A percentile compares a stretch with the other conserved stretches of the same genome.
Conservation (phyloP, 1,139 yeast genomes). For the Pichia kudriavzevii region DNA sequence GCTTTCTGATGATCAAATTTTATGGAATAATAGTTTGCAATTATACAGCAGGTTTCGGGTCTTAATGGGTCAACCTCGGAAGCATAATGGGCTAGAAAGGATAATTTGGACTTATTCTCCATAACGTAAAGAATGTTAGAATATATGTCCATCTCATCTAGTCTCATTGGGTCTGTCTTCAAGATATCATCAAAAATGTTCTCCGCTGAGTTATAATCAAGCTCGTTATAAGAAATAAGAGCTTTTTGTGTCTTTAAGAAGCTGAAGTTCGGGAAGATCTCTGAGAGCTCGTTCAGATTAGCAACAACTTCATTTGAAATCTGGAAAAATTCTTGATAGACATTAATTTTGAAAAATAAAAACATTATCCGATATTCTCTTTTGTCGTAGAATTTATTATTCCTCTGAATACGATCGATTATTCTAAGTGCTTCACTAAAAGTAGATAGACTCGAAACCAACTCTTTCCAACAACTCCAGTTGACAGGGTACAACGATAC, state of each 20-base stretch:
- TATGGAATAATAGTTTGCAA: conserved; percentile 89
- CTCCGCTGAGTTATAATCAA: conserved; percentile 79
- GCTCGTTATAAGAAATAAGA: conserved; percentile 66
- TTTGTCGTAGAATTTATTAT: conserved; percentile 24
- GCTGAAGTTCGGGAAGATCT: conserved; percentile 61
- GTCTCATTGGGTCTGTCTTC: conserved; percentile 70
- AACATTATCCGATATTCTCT: conserved; percentile 41
- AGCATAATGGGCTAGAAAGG: conserved; percentile 82
- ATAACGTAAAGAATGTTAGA: conserved; percentile 91
- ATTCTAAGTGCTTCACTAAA: conserved; percentile 55
- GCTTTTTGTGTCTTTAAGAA: conserved; percentile 79
- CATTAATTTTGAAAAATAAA: conserved; percentile 58
- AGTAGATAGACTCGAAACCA: conserved; percentile 55
- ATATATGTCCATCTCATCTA: conserved; percentile 86
- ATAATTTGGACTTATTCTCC: conserved; percentile 79
- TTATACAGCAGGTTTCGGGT: conserved; percentile 91
- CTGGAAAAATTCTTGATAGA: conserved; percentile 77
- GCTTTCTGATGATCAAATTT: conserved; percentile 94
- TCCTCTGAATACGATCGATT: conserved; percentile 34
- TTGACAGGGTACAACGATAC: conserved; percentile 65
- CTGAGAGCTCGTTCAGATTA: conserved; percentile 40
- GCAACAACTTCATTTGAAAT: conserved; percentile 45
- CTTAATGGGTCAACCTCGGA: conserved; percentile 77
- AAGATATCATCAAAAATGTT: conserved; percentile 68
- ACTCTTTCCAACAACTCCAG: conserved; percentile 93